Evolutionary conservation across 2,329 filamentous ascomycete species (phyloP), one percentile per base, ranked within the genome.

Genomic region (Ceratocystis albifundus): DNA sequence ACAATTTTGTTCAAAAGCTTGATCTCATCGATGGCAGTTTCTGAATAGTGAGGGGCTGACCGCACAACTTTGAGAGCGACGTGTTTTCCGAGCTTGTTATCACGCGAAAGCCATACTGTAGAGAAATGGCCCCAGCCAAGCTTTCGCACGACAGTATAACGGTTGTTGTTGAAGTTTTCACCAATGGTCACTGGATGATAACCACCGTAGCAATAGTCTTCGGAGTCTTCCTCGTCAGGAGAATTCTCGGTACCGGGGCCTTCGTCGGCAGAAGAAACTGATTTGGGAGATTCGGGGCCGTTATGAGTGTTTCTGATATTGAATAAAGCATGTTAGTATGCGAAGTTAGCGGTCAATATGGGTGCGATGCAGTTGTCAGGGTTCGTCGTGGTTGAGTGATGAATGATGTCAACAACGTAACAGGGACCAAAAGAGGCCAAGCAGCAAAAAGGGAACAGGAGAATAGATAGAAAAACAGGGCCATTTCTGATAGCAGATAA

Each of bases 191-290:
- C 94, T 2, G 94, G 94, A 74, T 99, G 94, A 77, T 97, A 99
- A 69, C 94, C 94, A 73, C 94, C 94, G 78, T 97, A 97, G 84
- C 93, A 96, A 80, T 99, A 99, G 77, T 99, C 94, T 77, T 97
- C 93, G 61, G 90, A 96, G 77, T 99, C 94, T 78, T 99, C 94
- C 78, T 99, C 94, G 75, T 97, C 94, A 74, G 92, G 93, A 48
- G 93, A 96, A 74, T 94, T 92, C 73, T 96, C 92, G 76, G 88
- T 85, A 71, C 84, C 82, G 75, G 96, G 92, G 77, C 93, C 91
- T 71, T 85, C 86, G 61, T 89, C 89, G 68, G 87, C 89, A 66
- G 86, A 84, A 65, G 89, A 88, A 64, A 88, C 88, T 68, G 89
- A 88, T 69, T 90, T 93, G 72, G 87, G 80, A 78, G 86, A 77